These are phyloP conservation scores for Ogataea hybrid DNA, from an alignment of 1,139 yeast species.

Conservation along the genomic window DNA sequence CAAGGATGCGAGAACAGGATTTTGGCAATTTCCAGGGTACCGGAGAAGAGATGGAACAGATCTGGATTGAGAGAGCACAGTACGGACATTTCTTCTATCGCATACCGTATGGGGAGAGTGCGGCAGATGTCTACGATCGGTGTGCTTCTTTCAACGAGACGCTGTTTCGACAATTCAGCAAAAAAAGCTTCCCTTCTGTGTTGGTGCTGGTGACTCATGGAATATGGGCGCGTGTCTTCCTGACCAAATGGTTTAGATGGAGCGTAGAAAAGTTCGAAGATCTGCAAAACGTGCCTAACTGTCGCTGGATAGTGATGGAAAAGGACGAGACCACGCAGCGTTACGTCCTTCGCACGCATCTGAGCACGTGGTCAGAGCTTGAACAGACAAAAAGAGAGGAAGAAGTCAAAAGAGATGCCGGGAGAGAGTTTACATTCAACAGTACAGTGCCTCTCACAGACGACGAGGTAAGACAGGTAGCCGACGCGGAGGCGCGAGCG, in stretches of 20 bases:
- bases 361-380: slow-evolving; percentile 61
- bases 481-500: slow-evolving; percentile 46
- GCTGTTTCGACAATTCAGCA: slow-evolving; percentile 72
- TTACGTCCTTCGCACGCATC: slow-evolving; percentile 50
- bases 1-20: slow-evolving; percentile 90
- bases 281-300: slow-evolving; percentile 78
- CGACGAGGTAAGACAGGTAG: slow-evolving; percentile 45
- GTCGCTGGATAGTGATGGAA: slow-evolving; percentile 79
- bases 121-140: slow-evolving; percentile 92
- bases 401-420: slow-evolving; percentile 41
- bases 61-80: slow-evolving; percentile 79
- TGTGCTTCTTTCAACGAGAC: slow-evolving; percentile 89
- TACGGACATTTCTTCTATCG: slow-evolving; percentile 92
- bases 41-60: slow-evolving; percentile 70
- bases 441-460: slow-evolving; percentile 37
- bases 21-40: slow-evolving; percentile 89
- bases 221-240: slow-evolving; percentile 86
- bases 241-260: slow-evolving; percentile 95
- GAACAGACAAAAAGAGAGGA: slow-evolving; percentile 42
- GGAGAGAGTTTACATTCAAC: slow-evolving; percentile 44
- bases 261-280: slow-evolving; percentile 84
- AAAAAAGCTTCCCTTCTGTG: slow-evolving; percentile 65
- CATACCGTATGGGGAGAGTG: slow-evolving; percentile 91
- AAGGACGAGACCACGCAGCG: slow-evolving; percentile 42
- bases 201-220: slow-evolving; percentile 89